Evolutionary conservation across 495 filamentous ascomycete species (phyloP).

Genomic region (Talaromyces thailandensis): DNA sequence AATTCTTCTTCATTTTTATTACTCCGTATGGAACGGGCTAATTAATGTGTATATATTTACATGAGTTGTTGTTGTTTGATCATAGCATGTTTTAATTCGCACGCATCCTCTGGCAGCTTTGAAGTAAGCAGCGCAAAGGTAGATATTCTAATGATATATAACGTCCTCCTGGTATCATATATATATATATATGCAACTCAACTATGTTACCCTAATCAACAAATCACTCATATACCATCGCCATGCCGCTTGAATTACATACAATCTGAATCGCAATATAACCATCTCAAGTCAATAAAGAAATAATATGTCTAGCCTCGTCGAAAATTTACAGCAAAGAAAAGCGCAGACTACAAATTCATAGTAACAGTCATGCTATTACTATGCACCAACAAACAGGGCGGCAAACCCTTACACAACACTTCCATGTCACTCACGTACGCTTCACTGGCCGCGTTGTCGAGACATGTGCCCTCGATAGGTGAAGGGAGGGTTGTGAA

Average conservation of each 20-base stretch:
- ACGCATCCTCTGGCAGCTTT: neutral
- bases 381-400: conserved; percentile 70
- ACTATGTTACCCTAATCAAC: too few relatives aligned
- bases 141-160: neutral
- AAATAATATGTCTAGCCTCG: too few relatives aligned
- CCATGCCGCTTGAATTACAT: neutral
- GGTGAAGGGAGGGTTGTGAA: conserved; percentile 77
- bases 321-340: too few relatives aligned
- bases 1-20: neutral
- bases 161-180: neutral
- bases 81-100: neutral
- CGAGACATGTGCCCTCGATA: conserved; percentile 61
- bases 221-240: neutral
- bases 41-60: neutral
- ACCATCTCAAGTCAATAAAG: neutral
- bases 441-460: conserved; percentile 56
- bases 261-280: neutral
- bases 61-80: neutral
- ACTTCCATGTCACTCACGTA: conserved; percentile 75
- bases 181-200: neutral
- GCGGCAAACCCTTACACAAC: conserved; percentile 56
- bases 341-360: conserved; percentile 42
- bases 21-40: neutral
- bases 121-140: neutral
- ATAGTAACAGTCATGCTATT: conserved; percentile 90